Percentiles rank a stretch among this genome's conserved stretches.
phyloP scores from a whole-genome alignment of 345 rosid genomes.

The Salix udensis region DNA sequence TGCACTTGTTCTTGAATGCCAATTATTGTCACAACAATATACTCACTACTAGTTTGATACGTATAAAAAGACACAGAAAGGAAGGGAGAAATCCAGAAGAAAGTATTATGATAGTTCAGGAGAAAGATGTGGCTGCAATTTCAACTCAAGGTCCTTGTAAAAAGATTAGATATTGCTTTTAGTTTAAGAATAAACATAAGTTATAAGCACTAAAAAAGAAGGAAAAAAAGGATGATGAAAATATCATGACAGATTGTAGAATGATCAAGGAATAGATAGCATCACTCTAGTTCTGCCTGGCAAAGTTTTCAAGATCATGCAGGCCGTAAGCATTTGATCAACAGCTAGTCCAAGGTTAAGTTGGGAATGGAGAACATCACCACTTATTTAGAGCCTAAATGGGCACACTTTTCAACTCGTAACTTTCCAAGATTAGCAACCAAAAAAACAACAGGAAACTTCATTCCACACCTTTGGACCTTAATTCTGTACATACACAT shows the following conservation, averaged over 20 bases:
- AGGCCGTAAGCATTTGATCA: not conserved
- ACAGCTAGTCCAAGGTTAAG: not conserved
- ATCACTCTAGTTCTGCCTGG: not conserved
- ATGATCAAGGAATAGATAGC: not conserved
- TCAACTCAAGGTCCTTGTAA: not conserved
- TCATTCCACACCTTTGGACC: no score
- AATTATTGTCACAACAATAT: slow-evolving; percentile 4
- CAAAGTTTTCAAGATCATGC: not conserved
- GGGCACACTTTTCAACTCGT: not conserved
- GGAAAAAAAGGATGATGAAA: not conserved
- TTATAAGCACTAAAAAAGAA: not conserved
- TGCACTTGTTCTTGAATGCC: slow-evolving; percentile 54
- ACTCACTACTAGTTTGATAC: not conserved
- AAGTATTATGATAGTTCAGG: not conserved
- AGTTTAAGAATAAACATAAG: not conserved
- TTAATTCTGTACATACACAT: no score
- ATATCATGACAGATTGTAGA: not conserved
- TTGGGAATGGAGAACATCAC: not conserved
- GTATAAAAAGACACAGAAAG: not conserved
- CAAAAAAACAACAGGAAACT: no score
- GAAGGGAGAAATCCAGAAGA: not conserved
- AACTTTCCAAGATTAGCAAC: not conserved
- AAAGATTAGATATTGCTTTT: not conserved
- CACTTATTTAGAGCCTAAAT: not conserved
- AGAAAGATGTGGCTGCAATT: not conserved